Evolutionary conservation across 2,329 filamentous ascomycete species (phyloP).

Genomic region (Xylaria sp.): DNA sequence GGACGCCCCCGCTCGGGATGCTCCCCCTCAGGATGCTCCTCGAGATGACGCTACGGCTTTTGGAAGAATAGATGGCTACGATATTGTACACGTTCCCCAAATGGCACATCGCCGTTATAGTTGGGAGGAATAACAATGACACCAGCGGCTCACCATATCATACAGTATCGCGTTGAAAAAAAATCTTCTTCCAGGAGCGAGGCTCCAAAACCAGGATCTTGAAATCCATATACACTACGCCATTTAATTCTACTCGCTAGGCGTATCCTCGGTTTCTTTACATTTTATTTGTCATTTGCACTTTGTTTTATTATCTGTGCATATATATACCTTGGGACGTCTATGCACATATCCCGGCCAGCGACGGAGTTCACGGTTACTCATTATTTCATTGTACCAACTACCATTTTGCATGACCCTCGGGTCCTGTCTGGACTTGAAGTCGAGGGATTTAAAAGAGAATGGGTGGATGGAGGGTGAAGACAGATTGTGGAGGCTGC

Average conservation of each 20-base stretch:
- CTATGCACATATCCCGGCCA: slow-evolving; percentile 38
- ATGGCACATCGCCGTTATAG: slow-evolving; percentile 50
- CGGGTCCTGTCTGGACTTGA: slow-evolving; percentile 14
- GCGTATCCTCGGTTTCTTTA: slow-evolving; percentile 30
- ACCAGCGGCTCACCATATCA: background rate
- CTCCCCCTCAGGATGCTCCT: background rate
- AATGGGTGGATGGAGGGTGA: background rate
- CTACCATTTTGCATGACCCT: slow-evolving; percentile 5
- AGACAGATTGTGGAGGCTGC: slow-evolving; percentile 11
- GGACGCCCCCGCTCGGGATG: background rate
- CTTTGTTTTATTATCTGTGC: slow-evolving; percentile 18
- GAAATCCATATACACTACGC: slow-evolving; percentile 23
- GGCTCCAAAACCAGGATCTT: slow-evolving; percentile 1
- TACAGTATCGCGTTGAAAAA: background rate
- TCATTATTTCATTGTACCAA: slow-evolving; percentile 27
- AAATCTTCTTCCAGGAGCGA: slow-evolving; percentile 4
- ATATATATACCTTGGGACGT: slow-evolving; percentile 33
- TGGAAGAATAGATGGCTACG: slow-evolving; percentile 48
- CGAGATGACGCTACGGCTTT: slow-evolving; percentile 29
- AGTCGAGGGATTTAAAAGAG: slow-evolving; percentile 15
- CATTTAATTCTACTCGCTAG: slow-evolving; percentile 32
- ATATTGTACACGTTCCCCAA: slow-evolving; percentile 51
- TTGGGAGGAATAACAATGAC: slow-evolving; percentile 48
- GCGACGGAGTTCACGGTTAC: slow-evolving; percentile 44
- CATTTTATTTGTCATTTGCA: slow-evolving; percentile 12